Conservation (phyloP, 169 alveolate species). For the Pseudocohnilembus persalinus region DNA sequence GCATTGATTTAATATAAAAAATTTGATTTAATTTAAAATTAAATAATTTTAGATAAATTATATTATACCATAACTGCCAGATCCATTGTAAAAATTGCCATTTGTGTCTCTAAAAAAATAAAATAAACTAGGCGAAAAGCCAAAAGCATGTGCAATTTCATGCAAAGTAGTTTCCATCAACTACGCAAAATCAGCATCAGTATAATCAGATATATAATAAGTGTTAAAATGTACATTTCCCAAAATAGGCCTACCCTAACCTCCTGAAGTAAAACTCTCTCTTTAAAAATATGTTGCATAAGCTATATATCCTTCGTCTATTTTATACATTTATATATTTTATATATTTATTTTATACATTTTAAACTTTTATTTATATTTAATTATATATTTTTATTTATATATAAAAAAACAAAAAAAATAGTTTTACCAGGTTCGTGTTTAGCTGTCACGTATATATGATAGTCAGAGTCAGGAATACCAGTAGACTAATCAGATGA, state of each 20-base stretch:
- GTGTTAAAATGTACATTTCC: not conserved
- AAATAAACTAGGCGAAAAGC: not conserved
- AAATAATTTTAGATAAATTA: too few relatives aligned
- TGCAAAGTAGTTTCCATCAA: not conserved
- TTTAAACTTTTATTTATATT: too few relatives aligned
- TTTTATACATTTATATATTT: too few relatives aligned
- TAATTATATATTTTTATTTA: too few relatives aligned
- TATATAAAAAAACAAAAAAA: too few relatives aligned
- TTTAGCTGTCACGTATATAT: not conserved
- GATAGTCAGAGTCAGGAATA: not conserved
- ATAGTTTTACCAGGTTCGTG: not conserved
- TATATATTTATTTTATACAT: too few relatives aligned
- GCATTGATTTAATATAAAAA: too few relatives aligned
- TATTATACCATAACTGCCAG: too few relatives aligned
- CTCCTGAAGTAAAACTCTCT: not conserved
- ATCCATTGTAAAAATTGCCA: not conserved
- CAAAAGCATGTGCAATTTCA: not conserved
- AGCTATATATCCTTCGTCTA: not conserved
- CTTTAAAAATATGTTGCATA: not conserved
- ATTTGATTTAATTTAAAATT: too few relatives aligned
- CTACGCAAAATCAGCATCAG: not conserved
- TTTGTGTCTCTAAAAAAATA: not conserved
- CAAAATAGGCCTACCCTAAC: not conserved
- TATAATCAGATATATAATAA: not conserved
- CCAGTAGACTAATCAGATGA: not conserved